phyloP scores from a whole-genome alignment of 495 filamentous ascomycete species.

The Aeminium ludgeri region DNA sequence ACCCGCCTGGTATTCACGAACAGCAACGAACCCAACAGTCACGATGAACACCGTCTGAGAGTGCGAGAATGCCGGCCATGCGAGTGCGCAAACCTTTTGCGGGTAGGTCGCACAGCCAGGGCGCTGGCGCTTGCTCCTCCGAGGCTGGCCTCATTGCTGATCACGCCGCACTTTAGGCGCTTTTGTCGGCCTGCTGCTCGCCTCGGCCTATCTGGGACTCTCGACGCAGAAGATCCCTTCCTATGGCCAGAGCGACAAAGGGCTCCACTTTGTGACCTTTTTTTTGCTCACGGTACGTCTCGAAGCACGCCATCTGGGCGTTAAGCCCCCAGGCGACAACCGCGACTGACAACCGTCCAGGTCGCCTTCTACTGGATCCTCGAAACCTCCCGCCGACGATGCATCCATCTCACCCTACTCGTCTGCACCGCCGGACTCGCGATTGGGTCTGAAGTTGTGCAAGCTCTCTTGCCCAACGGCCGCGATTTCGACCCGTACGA shows the following conservation, averaged over 20 bases:
- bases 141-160: too few species aligned
- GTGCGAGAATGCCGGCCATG: slow-evolving; percentile 11
- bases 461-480: slow-evolving; percentile 55
- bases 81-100: slow-evolving; percentile 20
- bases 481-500: slow-evolving; percentile 73
- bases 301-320: not conserved
- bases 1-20: too few species aligned
- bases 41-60: too few species aligned
- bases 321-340: not conserved
- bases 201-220: slow-evolving; percentile 65
- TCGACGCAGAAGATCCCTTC: slow-evolving; percentile 27
- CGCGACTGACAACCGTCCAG: slow-evolving; percentile 15
- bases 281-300: slow-evolving; percentile 53
- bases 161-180: slow-evolving; percentile 33
- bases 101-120: slow-evolving; percentile 7
- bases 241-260: slow-evolving; percentile 56
- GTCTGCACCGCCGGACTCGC: slow-evolving; percentile 58
- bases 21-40: too few species aligned
- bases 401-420: slow-evolving; percentile 66
- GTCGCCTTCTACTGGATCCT: slow-evolving; percentile 90
- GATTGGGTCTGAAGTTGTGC: slow-evolving; percentile 71
- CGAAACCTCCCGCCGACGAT: slow-evolving; percentile 72
- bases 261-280: slow-evolving; percentile 77
- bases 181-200: slow-evolving; percentile 59
- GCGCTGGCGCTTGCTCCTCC: too few species aligned